Percentiles rank a stretch among this genome's conserved stretches.
Evolutionary conservation across 345 rosid species (phyloP).

Genomic region (Camelina neglecta): DNA sequence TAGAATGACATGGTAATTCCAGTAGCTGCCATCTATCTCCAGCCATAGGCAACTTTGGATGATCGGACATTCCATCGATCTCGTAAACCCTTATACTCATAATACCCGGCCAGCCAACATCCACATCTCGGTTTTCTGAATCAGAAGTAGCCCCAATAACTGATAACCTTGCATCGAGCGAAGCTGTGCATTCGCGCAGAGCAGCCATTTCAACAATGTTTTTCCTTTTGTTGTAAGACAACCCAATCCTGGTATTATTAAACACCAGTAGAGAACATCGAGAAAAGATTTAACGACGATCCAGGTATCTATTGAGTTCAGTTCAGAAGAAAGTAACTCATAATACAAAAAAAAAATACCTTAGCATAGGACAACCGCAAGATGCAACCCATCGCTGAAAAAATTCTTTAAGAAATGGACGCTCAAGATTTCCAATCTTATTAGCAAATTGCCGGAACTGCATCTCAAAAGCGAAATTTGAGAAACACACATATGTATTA

Average conservation of each 20-base stretch:
- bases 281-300: slow-evolving; percentile 22
- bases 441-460: slow-evolving; percentile 96
- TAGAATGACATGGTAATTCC: slow-evolving; percentile 96
- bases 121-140: slow-evolving; percentile 84
- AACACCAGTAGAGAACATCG: slow-evolving; percentile 8
- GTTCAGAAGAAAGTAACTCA: slow-evolving; percentile 20
- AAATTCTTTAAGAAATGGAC: slow-evolving; percentile 93
- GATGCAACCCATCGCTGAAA: slow-evolving; percentile 93
- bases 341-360: slow-evolving; percentile 53
- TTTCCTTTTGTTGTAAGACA: slow-evolving; percentile 94
- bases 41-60: slow-evolving; percentile 91
- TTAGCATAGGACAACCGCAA: slow-evolving; percentile 87
- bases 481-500: slow-evolving; percentile 15
- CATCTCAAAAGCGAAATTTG: slow-evolving; percentile 39
- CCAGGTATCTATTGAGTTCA: slow-evolving; percentile 21
- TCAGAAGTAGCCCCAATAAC: slow-evolving; percentile 61
- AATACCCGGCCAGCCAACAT: slow-evolving; percentile 96
- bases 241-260: slow-evolving; percentile 75
- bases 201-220: slow-evolving; percentile 95
- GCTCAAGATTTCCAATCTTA: slow-evolving; percentile 94
- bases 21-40: slow-evolving; percentile 96
- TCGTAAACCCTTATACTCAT: slow-evolving; percentile 96
- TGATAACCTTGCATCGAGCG: slow-evolving; percentile 62
- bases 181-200: slow-evolving; percentile 79
- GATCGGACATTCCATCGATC: slow-evolving; percentile 95